These are phyloP conservation scores for Dactylella cylindrospora DNA, from an alignment of 2,329 filamentous ascomycete species.

Conservation along the genomic window DNA sequence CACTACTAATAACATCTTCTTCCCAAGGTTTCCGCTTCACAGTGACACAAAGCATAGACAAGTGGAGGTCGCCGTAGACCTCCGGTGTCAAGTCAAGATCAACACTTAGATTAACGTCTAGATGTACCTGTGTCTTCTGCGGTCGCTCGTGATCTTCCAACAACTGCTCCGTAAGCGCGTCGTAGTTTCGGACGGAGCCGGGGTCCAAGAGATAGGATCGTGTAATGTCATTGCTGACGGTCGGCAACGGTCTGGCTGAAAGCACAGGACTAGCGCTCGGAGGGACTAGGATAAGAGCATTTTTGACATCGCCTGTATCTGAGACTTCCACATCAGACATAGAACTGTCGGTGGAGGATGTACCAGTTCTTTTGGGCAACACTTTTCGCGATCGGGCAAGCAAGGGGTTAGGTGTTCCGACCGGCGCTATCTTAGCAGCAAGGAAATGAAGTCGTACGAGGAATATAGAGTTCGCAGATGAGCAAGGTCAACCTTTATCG, in stretches of 20 bases:
- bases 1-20: slow-evolving; percentile 22
- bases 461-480: no score
- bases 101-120: slow-evolving; percentile 37
- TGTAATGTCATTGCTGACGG: slow-evolving; percentile 12
- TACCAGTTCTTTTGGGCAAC: no score
- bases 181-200: slow-evolving; percentile 29
- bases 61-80: slow-evolving; percentile 35
- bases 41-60: slow-evolving; percentile 37
- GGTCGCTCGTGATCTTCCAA: slow-evolving; percentile 39
- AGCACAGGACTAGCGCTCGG: not conserved
- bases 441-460: no score
- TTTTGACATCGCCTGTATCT: not conserved
- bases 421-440: no score
- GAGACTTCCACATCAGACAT: slow-evolving; percentile 6
- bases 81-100: slow-evolving; percentile 36
- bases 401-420: no score
- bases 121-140: slow-evolving; percentile 28
- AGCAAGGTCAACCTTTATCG: not conserved
- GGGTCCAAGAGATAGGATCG: slow-evolving; percentile 27
- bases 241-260: not conserved
- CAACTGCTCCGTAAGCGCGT: slow-evolving; percentile 26
- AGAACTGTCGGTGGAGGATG: no score
- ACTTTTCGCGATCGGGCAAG: no score
- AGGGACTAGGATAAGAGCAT: not conserved
- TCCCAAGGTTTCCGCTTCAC: slow-evolving; percentile 37